phyloP scores from a whole-genome alignment of 1,139 yeast genomes.

The Yamadazyma siamensis region DNA sequence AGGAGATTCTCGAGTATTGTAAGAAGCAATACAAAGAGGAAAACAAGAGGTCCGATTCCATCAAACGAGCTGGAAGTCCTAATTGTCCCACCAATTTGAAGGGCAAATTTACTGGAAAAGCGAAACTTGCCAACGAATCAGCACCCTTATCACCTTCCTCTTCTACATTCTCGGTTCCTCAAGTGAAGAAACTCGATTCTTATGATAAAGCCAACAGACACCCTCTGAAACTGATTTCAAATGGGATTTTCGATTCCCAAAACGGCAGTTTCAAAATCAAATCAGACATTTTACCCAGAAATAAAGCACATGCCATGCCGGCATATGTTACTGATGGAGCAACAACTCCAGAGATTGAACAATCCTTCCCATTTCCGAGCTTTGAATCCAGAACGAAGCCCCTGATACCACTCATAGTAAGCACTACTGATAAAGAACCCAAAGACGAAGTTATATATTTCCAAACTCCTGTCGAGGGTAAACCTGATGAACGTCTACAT shows the following conservation, averaged over 20 bases:
- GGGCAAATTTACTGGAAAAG: conserved; percentile 3
- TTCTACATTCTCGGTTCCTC: conserved; percentile 8
- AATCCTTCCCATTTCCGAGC: conserved; percentile 11
- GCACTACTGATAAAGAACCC: conserved; percentile 9
- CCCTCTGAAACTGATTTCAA: conserved; percentile 13
- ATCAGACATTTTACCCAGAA: conserved; percentile 6
- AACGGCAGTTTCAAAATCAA: conserved; percentile 10
- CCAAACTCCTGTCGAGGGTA: conserved; percentile 14
- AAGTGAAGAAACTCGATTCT: conserved; percentile 2
- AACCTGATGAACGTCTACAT: too few relatives aligned
- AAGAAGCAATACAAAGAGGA: conserved; percentile 10
- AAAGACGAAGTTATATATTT: conserved; percentile 12
- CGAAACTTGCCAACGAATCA: conserved; percentile 1
- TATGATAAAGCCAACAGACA: conserved; percentile 5
- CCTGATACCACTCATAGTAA: conserved; percentile 12
- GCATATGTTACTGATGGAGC: conserved; percentile 5
- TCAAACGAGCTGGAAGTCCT: conserved; percentile 1
- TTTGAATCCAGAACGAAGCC: conserved; percentile 4
- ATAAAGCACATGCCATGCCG: conserved; percentile 1
- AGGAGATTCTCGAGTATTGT: conserved; percentile 14
- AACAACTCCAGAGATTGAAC: conserved; percentile 14
- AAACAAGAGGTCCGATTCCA: not conserved
- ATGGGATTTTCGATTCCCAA: conserved; percentile 10
- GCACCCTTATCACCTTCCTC: conserved; percentile 7
- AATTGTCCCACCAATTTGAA: conserved; percentile 5